Evolutionary conservation across 2,329 filamentous ascomycete species (phyloP).

Genomic region (Verticillium longisporum): DNA sequence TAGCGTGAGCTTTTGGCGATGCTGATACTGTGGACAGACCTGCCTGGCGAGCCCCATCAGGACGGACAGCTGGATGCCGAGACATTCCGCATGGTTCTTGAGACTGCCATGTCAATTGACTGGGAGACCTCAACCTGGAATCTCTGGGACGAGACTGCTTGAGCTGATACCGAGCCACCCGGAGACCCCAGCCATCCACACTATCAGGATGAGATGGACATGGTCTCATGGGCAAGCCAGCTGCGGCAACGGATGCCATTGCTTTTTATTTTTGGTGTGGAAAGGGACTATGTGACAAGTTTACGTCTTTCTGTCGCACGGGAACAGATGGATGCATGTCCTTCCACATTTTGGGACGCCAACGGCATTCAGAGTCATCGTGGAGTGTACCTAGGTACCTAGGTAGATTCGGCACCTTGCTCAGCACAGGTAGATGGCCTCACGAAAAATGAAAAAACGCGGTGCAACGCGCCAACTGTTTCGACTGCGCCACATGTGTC

Average conservation of each 20-base stretch:
- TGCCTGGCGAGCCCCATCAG: neutral
- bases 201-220: neutral
- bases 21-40: neutral
- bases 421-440: too few relatives aligned
- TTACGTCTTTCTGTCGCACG: too few relatives aligned
- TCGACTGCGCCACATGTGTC: too few relatives aligned
- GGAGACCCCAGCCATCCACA: neutral
- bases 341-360: too few relatives aligned
- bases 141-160: neutral
- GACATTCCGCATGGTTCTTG: neutral
- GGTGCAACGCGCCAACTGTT: too few relatives aligned
- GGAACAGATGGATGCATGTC: too few relatives aligned
- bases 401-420: too few relatives aligned
- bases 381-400: too few relatives aligned
- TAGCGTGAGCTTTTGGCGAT: neutral
- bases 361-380: too few relatives aligned
- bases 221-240: neutral
- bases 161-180: neutral
- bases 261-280: too few relatives aligned
- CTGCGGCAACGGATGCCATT: neutral
- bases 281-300: too few relatives aligned
- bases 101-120: neutral
- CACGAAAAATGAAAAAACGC: too few relatives aligned
- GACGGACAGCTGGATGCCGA: neutral
- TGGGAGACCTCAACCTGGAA: neutral